phyloP scores from a whole-genome alignment of 148 eudicot species.

The Euryodendron excelsum region DNA sequence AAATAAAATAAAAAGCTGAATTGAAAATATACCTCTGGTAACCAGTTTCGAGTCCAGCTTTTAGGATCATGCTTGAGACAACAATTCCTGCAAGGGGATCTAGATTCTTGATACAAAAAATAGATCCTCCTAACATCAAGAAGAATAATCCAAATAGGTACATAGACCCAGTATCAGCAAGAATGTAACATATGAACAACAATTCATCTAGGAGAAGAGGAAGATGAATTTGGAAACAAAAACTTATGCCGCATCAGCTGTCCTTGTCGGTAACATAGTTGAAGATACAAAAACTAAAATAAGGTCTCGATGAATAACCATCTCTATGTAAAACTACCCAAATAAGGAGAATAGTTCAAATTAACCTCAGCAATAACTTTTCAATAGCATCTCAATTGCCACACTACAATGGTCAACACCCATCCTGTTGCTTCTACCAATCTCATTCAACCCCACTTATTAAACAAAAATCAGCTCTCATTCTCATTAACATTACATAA shows the following conservation, averaged over 20 bases:
- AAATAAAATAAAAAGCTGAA: too few species aligned
- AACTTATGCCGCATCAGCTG: background rate
- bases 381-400: slow-evolving; percentile 11
- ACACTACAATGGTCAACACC: background rate
- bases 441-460: background rate
- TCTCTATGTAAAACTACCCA: background rate
- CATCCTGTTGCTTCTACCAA: background rate
- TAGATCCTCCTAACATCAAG: slow-evolving; percentile 70
- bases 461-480: background rate
- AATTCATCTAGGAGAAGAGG: background rate
- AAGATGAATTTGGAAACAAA: background rate
- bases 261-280: background rate
- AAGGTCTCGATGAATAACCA: background rate
- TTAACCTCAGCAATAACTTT: too few species aligned
- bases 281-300: background rate
- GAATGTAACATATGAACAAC: background rate
- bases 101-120: slow-evolving; percentile 78
- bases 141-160: too few species aligned
- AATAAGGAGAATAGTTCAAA: background rate
- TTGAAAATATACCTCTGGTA: slow-evolving; percentile 61
- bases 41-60: slow-evolving; percentile 92
- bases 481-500: too few species aligned
- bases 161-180: too few species aligned
- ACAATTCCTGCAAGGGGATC: slow-evolving; percentile 95
- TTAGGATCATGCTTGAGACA: slow-evolving; percentile 94